Base-by-base conservation (phyloP, 2,329 filamentous ascomycete genomes). In the Fusarium sp. region DNA sequence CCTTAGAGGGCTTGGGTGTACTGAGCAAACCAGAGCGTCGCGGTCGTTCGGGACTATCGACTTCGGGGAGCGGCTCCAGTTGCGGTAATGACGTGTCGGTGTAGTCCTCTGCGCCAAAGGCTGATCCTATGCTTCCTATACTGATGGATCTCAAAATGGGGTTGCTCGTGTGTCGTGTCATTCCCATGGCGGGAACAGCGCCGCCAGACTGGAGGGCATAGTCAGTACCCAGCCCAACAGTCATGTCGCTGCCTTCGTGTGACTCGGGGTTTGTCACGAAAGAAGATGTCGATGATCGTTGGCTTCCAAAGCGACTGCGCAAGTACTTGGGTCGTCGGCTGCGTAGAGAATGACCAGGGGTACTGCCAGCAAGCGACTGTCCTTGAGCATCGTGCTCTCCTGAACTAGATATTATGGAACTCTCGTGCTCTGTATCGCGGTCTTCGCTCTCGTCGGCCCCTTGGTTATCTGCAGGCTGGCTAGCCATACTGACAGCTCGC, bases 61-160 rank as follows among this genome's bases (percentile, higher is more conserved):
- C 81, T 78, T 90, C 87, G 57, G 85, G 83, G 24, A 87, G 81
- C 6, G 87, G 85, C 72, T 86, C 87, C 31, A 90, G 82, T 40
- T 85, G 87, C 55, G 81, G 83, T 42, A 80, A 79, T 33, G 79
- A 78, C 85, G 74, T 79, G 33, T 88, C 86, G n/a, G 84, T 82
- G 58, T 82, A 82, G 22, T 91, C 89, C n/a, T 91, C 89, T 55
- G 88, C 84, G 1, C 92, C 94, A 42, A 83, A 76, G 6, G 79
- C 81, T 6, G 95, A 98, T 3, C 91, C 93, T 84, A 98, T 94
- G 83, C 96, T 98, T 24, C 95, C 95, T 67, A 98, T 88, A 83
- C 95, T 98, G 70, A 95, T 92, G 12, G 95, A 90, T 27, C 96
- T 89, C 22, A 92, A 91, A 63, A 97, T 85, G 3, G 85, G 83